phyloP scores from a whole-genome alignment of 2,329 filamentous ascomycete genomes.

The Paecilomyces niveus region DNA sequence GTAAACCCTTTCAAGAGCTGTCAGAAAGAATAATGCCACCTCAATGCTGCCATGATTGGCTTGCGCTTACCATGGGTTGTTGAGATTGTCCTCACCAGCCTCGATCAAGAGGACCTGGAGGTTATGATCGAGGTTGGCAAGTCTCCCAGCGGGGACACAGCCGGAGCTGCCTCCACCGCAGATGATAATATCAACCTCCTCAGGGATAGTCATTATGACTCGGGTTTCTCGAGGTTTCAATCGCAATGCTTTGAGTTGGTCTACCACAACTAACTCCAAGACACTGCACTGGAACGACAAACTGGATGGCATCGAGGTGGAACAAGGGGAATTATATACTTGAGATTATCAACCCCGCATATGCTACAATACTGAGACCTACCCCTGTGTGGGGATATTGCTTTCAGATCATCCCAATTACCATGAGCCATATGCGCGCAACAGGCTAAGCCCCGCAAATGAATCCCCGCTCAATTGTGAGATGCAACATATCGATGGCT shows the following conservation, averaged over 20 bases:
- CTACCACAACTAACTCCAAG: not conserved
- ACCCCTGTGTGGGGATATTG: not conserved
- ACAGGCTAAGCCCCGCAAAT: not conserved
- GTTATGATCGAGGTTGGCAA: conserved; percentile 70
- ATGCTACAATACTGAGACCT: not conserved
- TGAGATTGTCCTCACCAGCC: conserved; percentile 64
- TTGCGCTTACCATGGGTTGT: conserved; percentile 58
- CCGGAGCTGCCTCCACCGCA: conserved; percentile 63
- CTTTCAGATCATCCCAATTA: not conserved
- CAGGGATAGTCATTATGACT: conserved; percentile 54
- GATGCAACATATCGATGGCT: not conserved
- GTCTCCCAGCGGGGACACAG: conserved; percentile 35
- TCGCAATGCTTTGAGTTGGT: not conserved
- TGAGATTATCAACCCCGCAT: not conserved
- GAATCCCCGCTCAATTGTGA: not conserved
- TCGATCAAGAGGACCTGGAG: conserved; percentile 66
- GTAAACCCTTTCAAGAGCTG: conserved; percentile 51
- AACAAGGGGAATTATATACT: not conserved
- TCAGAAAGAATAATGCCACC: not conserved
- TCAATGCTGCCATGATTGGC: not conserved
- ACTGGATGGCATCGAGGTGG: not conserved
- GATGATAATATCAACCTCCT: conserved; percentile 78
- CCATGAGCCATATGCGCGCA: not conserved
- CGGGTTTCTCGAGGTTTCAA: not conserved
- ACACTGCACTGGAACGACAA: not conserved